A percentile compares a stretch with the other conserved stretches of the same genome.
These are phyloP conservation scores for Nicotiana paniculata DNA, from an alignment of 257 asterid species.

Conservation along the genomic window DNA sequence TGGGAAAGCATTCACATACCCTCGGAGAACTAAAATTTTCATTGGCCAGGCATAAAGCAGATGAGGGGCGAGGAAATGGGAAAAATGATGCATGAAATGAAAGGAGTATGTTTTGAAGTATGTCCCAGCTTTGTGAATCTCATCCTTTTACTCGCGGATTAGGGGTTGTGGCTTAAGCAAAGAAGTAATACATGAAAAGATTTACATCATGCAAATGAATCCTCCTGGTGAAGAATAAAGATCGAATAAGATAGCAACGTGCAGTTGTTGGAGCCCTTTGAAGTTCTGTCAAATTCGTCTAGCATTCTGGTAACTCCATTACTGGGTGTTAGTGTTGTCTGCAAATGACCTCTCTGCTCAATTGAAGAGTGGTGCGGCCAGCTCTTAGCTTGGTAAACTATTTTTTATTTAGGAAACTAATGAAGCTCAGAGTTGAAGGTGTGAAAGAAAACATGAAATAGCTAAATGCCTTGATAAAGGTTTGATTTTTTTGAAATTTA, in stretches of 20 bases:
- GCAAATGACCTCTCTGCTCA: background rate
- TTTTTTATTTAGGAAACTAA: slow-evolving; percentile 4
- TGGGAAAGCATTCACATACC: background rate
- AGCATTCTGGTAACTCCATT: background rate
- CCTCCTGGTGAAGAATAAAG: background rate
- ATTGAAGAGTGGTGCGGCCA: background rate
- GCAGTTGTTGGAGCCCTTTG: background rate
- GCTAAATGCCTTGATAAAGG: background rate
- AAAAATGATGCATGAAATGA: background rate
- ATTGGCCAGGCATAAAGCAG: background rate
- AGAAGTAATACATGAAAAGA: background rate
- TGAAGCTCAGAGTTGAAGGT: background rate
- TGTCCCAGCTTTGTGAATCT: background rate
- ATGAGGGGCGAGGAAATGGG: background rate
- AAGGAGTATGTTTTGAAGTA: background rate
- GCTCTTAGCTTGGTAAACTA: background rate
- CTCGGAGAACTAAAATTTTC: background rate
- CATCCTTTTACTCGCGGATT: background rate
- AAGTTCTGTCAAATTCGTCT: background rate
- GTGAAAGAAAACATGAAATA: background rate
- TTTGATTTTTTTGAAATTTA: background rate
- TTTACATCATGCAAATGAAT: background rate
- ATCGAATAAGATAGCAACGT: background rate
- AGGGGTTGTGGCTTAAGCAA: background rate
- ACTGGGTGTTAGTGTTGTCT: background rate